Percentiles rank a stretch among this genome's conserved stretches.
Conservation (phyloP, 2,329 filamentous ascomycete species). For the Fusarium denticulatum region DNA sequence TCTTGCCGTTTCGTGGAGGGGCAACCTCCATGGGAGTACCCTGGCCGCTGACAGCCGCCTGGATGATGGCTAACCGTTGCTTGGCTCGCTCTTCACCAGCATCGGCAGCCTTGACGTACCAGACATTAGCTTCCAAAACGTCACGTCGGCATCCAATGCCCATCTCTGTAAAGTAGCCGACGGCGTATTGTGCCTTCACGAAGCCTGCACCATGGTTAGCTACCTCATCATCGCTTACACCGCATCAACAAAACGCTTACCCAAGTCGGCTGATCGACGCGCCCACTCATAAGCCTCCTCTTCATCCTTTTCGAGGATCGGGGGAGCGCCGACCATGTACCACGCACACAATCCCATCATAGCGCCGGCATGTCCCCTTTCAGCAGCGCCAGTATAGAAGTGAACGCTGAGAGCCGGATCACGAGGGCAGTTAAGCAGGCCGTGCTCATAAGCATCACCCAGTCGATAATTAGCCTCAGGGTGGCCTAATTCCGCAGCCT, state of each 20-base stretch:
- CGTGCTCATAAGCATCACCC: constrained; percentile 97
- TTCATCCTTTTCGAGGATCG: constrained; percentile 93
- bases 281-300: constrained; percentile 98
- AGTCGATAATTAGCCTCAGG: constrained; percentile 85
- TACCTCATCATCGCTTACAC: background rate
- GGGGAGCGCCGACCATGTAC: constrained; percentile 96
- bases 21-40: constrained; percentile 67
- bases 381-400: constrained; percentile 94
- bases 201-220: constrained; percentile 58
- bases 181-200: constrained; percentile 86
- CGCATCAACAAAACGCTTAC: constrained; percentile 64
- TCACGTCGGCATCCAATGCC: constrained; percentile 95
- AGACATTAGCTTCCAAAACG: constrained; percentile 95
- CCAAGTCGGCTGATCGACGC: constrained; percentile 82
- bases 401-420: constrained; percentile 95
- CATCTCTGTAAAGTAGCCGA: constrained; percentile 98
- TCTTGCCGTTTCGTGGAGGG: constrained; percentile 61
- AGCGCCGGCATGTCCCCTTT: constrained; percentile 81
- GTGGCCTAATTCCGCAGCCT: constrained; percentile 91
- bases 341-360: constrained; percentile 99
- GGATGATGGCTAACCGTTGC: constrained; percentile 85
- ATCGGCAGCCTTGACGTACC: constrained; percentile 96
- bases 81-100: constrained; percentile 90
- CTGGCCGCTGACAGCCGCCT: constrained; percentile 75
- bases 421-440: constrained; percentile 83